A percentile compares a stretch with the other conserved stretches of the same genome.
These are phyloP conservation scores for Myrica gale DNA, from an alignment of 306 rosid species.

Conservation along the genomic window DNA sequence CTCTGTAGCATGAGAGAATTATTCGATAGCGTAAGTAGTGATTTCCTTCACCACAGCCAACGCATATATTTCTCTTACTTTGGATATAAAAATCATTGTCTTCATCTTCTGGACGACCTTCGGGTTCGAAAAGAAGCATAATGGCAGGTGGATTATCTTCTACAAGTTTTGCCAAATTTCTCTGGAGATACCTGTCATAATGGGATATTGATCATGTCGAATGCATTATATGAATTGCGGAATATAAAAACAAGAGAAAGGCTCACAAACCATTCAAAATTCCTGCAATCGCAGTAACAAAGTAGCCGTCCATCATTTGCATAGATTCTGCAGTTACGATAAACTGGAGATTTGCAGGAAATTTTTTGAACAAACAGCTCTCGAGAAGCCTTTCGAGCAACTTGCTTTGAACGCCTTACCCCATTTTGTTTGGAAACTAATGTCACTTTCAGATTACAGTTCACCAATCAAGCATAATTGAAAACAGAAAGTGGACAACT, in stretches of 20 bases:
- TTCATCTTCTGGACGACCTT: conserved; percentile 99
- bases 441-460: conserved; percentile 50
- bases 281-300: conserved; percentile 90
- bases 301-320: conserved; percentile 95
- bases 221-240: conserved; percentile 17
- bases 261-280: conserved; percentile 85
- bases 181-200: conserved; percentile 67
- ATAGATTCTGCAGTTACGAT: conserved; percentile 90
- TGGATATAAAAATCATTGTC: conserved; percentile 90
- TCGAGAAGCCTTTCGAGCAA: conserved; percentile 69
- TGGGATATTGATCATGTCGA: conserved; percentile 27
- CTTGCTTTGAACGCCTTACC: conserved; percentile 47
- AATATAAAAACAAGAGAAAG: conserved; percentile 21
- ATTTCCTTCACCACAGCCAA: conserved; percentile 91
- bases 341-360: conserved; percentile 94
- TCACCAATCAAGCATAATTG: conserved; percentile 69
- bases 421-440: conserved; percentile 43
- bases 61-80: conserved; percentile 92
- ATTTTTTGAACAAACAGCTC: conserved; percentile 82
- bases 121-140: conserved; percentile 94
- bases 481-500: conserved; percentile 74
- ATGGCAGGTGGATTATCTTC: conserved; percentile 86
- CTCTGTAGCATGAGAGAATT: conserved; percentile 94
- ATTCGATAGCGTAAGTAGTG: conserved; percentile 92
- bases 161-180: conserved; percentile 75